Conservation (phyloP, 2,329 filamentous ascomycete genomes). For the Zymoseptoria passerinii region DNA sequence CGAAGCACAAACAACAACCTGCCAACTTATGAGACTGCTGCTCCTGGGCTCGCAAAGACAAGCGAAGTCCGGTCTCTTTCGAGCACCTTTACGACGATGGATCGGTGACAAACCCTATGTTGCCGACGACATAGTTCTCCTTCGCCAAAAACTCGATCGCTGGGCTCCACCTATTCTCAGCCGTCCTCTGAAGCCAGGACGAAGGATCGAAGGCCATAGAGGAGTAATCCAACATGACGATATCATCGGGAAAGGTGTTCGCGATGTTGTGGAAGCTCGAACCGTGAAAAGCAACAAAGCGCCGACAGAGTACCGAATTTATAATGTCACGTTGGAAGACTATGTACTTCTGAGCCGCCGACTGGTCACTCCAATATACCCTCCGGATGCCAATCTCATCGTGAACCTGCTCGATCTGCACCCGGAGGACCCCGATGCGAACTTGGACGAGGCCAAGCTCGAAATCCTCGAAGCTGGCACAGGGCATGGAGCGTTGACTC, state of each 20-base stretch:
- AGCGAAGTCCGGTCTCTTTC: slow-evolving; percentile 1
- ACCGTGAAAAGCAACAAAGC: slow-evolving; percentile 20
- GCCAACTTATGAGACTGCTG: slow-evolving; percentile 1
- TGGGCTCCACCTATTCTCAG: slow-evolving; percentile 32
- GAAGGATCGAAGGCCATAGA: slow-evolving; percentile 35
- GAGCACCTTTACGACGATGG: slow-evolving; percentile 4
- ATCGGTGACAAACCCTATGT: slow-evolving; percentile 17
- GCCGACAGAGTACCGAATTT: slow-evolving; percentile 44
- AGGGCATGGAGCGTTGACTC: slow-evolving; percentile 70
- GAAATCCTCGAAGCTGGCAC: slow-evolving; percentile 80
- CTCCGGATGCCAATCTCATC: slow-evolving; percentile 65
- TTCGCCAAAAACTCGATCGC: slow-evolving; percentile 33
- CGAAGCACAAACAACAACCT: background rate
- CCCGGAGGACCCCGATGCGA: slow-evolving; percentile 35
- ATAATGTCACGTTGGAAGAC: slow-evolving; percentile 61
- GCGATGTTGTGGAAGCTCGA: slow-evolving; percentile 51
- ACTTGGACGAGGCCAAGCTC: slow-evolving; percentile 39
- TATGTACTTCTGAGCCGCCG: slow-evolving; percentile 61
- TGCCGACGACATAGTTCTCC: slow-evolving; percentile 31
- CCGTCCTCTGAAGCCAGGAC: slow-evolving; percentile 30
- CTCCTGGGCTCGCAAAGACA: slow-evolving; percentile 7
- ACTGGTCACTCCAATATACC: slow-evolving; percentile 71
- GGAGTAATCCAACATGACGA: slow-evolving; percentile 44
- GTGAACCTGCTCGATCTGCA: slow-evolving; percentile 70
- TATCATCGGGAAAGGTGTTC: slow-evolving; percentile 55